Percentiles rank a stretch among this genome's conserved stretches.
phyloP scores from a whole-genome alignment of 1,139 yeast species.

The Candida sanyaensis region DNA sequence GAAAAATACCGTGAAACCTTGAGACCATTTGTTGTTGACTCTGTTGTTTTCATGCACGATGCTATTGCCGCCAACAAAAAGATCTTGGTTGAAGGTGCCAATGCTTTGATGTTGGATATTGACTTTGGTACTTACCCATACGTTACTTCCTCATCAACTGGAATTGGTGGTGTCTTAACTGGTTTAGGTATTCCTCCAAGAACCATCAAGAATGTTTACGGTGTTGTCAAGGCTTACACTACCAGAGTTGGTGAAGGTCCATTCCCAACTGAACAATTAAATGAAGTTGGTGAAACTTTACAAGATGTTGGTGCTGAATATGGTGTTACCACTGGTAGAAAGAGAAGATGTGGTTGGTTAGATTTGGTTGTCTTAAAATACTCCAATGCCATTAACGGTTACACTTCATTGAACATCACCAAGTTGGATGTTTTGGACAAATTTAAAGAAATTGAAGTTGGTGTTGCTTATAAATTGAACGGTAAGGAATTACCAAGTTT shows the following conservation, averaged over 20 bases:
- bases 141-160: constrained; percentile 94
- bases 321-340: constrained; percentile 99
- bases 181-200: constrained; percentile 96
- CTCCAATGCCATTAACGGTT: constrained; percentile 89
- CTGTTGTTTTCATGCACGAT: constrained; percentile 84
- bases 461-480: constrained; percentile 73
- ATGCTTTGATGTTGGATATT: constrained; percentile 95
- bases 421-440: constrained; percentile 93
- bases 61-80: constrained; percentile 79
- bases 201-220: constrained; percentile 76
- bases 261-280: constrained; percentile 96
- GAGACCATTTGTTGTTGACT: constrained; percentile 92
- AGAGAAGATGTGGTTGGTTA: constrained; percentile 99
- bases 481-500: constrained; percentile 76
- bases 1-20: constrained; percentile 71
- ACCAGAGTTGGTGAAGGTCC: constrained; percentile 99
- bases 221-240: constrained; percentile 98
- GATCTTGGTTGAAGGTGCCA: constrained; percentile 96
- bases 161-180: constrained; percentile 97
- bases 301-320: constrained; percentile 92
- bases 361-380: constrained; percentile 93
- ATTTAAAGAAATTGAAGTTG: constrained; percentile 85
- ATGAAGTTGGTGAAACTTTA: constrained; percentile 80
- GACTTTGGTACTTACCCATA: constrained; percentile 99
- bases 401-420: constrained; percentile 91